Conservation (phyloP, 768 basidiomycete species). For the Pisolithus marmoratus region DNA sequence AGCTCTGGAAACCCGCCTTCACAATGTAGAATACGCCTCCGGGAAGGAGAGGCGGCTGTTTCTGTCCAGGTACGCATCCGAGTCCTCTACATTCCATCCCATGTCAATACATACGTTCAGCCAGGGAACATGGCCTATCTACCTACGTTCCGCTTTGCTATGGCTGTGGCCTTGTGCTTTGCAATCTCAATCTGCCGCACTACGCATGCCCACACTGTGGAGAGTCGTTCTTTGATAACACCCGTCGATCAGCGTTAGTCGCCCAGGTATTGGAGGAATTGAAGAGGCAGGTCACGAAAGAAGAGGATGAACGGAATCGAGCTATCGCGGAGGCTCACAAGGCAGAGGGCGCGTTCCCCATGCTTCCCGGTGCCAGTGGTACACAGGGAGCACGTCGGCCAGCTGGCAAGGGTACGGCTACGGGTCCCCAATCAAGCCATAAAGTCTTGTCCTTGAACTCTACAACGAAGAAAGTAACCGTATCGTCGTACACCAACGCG, state of each 20-base stretch:
- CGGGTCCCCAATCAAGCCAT: constrained; percentile 38
- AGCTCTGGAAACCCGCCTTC: constrained; percentile 41
- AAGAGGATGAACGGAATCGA: constrained; percentile 43
- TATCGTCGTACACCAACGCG: constrained; percentile 44
- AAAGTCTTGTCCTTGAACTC: constrained; percentile 57
- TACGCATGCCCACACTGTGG: constrained; percentile 52
- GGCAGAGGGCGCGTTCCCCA: constrained; percentile 59
- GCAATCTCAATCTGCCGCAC: constrained; percentile 49
- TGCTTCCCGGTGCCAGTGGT: constrained; percentile 27
- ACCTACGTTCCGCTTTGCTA: constrained; percentile 49
- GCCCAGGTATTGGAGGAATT: constrained; percentile 41
- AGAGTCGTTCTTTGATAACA: constrained; percentile 30
- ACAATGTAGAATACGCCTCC: constrained; percentile 31
- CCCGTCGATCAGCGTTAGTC: constrained; percentile 33
- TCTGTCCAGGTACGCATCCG: constrained; percentile 51
- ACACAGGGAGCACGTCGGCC: constrained; percentile 1
- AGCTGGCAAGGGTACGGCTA: constrained; percentile 6
- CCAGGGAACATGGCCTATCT: constrained; percentile 55
- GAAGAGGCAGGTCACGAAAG: constrained; percentile 36
- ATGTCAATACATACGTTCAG: constrained; percentile 26
- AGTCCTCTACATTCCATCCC: not conserved
- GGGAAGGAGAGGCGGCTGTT: constrained; percentile 50
- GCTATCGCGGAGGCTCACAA: constrained; percentile 42
- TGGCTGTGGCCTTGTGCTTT: constrained; percentile 59
- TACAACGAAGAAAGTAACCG: constrained; percentile 44